Evolutionary conservation across 768 basidiomycete genomes (phyloP).

Genomic region (Pholiota conissans): DNA sequence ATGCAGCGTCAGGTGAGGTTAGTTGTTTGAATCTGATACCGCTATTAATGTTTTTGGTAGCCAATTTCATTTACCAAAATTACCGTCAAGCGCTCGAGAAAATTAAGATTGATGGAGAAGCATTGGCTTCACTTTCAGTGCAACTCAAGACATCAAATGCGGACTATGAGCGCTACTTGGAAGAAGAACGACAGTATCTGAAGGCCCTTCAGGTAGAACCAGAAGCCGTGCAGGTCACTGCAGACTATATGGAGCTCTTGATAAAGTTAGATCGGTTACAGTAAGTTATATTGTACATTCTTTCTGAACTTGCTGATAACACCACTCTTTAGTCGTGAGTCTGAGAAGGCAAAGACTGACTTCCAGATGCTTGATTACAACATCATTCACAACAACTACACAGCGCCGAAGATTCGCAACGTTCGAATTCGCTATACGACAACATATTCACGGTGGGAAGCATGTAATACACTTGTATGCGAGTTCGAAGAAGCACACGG

Average conservation of each 20-base stretch:
- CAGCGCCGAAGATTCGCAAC: background rate
- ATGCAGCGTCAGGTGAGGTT: constrained; percentile 13
- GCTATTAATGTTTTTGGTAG: background rate
- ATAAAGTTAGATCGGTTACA: background rate
- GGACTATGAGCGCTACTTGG: background rate
- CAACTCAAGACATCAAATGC: background rate
- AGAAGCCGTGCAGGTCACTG: background rate
- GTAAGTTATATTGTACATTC: background rate
- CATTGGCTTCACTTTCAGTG: background rate
- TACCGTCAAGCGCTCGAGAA: constrained; percentile 9
- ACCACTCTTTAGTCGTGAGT: background rate
- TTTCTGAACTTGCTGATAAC: too few species aligned
- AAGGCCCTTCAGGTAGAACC: background rate
- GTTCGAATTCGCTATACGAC: background rate
- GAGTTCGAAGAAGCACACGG: background rate
- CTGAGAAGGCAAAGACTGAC: background rate
- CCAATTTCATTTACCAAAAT: constrained; percentile 8
- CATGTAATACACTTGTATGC: background rate
- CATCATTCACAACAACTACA: background rate
- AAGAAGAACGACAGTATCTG: background rate
- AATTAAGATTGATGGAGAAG: background rate
- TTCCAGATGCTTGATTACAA: background rate
- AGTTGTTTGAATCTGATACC: background rate
- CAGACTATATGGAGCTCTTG: background rate
- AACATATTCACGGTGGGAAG: background rate